These are phyloP conservation scores for Perilla frutescens DNA, from an alignment of 257 asterid species.

Conservation along the genomic window DNA sequence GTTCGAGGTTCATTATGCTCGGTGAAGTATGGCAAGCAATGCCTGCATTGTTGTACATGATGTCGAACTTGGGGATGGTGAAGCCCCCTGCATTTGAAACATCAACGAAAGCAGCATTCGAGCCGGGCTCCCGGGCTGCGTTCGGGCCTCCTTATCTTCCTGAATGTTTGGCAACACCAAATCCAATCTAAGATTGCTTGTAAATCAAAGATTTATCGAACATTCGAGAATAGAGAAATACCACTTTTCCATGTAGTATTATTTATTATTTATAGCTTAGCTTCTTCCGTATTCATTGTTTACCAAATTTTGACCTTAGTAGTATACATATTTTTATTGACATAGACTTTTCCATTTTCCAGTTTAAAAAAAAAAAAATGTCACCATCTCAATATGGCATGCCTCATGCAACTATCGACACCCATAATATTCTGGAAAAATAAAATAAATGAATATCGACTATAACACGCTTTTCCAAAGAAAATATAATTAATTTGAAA, in stretches of 20 bases:
- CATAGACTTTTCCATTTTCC: neutral
- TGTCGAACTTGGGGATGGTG: conserved; percentile 66
- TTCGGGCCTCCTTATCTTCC: neutral
- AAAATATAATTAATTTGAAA: neutral
- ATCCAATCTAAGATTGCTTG: too few relatives aligned
- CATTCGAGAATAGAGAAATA: too few relatives aligned
- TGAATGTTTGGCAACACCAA: neutral
- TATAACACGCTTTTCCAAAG: neutral
- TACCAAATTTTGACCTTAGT: conserved; percentile 8
- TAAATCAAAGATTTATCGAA: too few relatives aligned
- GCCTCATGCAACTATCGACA: neutral
- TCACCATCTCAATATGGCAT: conserved; percentile 9
- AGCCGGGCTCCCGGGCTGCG: neutral
- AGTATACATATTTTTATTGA: neutral
- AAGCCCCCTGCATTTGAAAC: conserved; percentile 65
- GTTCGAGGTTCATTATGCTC: conserved; percentile 69
- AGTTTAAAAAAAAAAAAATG: neutral
- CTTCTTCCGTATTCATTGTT: too few relatives aligned
- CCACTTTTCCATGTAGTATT: too few relatives aligned
- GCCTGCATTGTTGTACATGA: conserved; percentile 94
- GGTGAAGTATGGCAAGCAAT: conserved; percentile 77
- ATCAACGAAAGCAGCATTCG: neutral
- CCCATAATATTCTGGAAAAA: too few relatives aligned
- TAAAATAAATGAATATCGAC: too few relatives aligned
- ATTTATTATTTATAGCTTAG: too few relatives aligned